Percentiles rank a stretch among this genome's conserved stretches.
Evolutionary conservation across 148 eudicot species (phyloP).

Genomic region (Vaccinium vitisidaea): DNA sequence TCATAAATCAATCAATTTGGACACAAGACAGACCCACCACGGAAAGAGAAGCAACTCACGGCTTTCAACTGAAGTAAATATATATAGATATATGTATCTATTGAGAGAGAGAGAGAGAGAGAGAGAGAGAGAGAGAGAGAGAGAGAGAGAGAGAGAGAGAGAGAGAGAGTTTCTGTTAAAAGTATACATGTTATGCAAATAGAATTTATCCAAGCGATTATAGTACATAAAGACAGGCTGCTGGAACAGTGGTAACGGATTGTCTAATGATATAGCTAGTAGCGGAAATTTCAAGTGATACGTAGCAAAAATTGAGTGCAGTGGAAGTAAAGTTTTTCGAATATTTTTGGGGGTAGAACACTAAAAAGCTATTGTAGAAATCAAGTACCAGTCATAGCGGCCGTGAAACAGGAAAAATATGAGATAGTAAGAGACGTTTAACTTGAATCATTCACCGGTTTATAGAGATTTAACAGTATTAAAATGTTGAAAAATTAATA

Average conservation of each 20-base stretch:
- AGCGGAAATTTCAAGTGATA: not conserved
- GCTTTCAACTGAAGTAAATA: not conserved
- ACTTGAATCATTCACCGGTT: too few species aligned
- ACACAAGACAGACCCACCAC: conserved; percentile 11
- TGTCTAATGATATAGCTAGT: not conserved
- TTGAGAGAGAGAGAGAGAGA: not conserved
- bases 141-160: not conserved
- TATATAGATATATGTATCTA: not conserved
- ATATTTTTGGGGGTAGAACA: not conserved
- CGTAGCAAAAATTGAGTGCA: not conserved
- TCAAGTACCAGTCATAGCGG: not conserved
- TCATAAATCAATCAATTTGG: conserved; percentile 2
- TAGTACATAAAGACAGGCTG: not conserved
- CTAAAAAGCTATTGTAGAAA: not conserved
- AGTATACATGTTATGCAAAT: not conserved
- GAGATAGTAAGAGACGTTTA: too few species aligned
- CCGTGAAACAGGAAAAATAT: too few species aligned
- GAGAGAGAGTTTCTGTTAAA: not conserved
- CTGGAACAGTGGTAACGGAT: not conserved
- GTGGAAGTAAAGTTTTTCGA: too few species aligned
- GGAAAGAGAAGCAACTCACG: conserved; percentile 9
- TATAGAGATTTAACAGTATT: too few species aligned
- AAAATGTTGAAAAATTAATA: too few species aligned
- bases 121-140: not conserved
- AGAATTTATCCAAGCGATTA: not conserved